Percentiles rank a stretch among this genome's conserved stretches.
Evolutionary conservation across 2,329 filamentous ascomycete genomes (phyloP).

Genomic region (Microcyclospora tardicrescens): DNA sequence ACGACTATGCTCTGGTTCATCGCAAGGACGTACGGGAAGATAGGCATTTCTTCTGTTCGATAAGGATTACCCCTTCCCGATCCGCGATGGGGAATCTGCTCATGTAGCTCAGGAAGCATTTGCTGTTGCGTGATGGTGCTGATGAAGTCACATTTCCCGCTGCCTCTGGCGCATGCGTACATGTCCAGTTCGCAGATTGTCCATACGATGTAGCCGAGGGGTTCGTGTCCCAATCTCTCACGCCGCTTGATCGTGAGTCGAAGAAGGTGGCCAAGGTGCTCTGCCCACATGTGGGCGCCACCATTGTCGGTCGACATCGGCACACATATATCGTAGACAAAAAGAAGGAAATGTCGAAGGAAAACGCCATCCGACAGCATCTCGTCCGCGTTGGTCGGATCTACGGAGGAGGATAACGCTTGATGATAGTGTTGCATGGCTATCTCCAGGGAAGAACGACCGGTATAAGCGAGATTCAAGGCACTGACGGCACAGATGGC

Average conservation of each 20-base stretch:
- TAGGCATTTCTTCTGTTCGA: conserved; percentile 8
- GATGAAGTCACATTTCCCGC: conserved; percentile 38
- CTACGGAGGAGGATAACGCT: conserved; percentile 30
- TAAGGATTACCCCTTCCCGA: conserved; percentile 1
- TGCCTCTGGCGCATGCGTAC: conserved; percentile 41
- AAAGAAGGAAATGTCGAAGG: conserved; percentile 43
- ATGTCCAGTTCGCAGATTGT: conserved; percentile 42
- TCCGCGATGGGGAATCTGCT: conserved; percentile 13
- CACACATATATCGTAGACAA: conserved; percentile 41
- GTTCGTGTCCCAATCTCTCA: conserved; percentile 27
- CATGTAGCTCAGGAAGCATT: conserved; percentile 31
- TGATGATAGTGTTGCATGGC: conserved; percentile 43
- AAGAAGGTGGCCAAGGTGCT: conserved; percentile 40
- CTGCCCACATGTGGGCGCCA: conserved; percentile 40
- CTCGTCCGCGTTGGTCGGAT: conserved; percentile 37
- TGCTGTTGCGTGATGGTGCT: conserved; percentile 34
- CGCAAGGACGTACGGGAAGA: conserved; percentile 28
- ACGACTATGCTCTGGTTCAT: conserved; percentile 34
- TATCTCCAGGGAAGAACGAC: conserved; percentile 32
- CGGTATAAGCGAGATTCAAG: conserved; percentile 37
- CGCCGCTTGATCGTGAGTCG: conserved; percentile 37
- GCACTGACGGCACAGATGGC: conserved; percentile 47
- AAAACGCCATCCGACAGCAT: conserved; percentile 45
- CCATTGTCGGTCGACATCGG: conserved; percentile 18
- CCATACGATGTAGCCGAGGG: conserved; percentile 41